Percentiles rank a stretch among this genome's conserved stretches.
Conservation (phyloP, 108 stramenopile species). For the Skeletonema marinoi region DNA sequence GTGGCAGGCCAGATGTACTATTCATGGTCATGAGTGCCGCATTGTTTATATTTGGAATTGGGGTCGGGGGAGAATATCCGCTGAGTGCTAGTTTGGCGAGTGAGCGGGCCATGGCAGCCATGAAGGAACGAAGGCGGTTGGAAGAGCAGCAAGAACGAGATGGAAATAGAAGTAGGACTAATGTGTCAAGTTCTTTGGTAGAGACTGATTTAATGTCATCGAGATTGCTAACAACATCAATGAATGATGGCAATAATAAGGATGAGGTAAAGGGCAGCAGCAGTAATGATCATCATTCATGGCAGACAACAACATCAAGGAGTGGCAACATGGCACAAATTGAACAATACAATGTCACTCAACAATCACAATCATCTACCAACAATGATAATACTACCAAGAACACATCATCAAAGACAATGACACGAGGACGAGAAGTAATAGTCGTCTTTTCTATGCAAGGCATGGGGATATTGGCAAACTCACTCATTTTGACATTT, state of each 20-base stretch:
- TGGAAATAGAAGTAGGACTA: neutral
- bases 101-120: conserved; percentile 58
- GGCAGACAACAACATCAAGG: neutral
- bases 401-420: neutral
- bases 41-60: conserved; percentile 71
- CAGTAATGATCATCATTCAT: neutral
- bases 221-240: neutral
- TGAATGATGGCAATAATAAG: neutral
- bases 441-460: conserved; percentile 78
- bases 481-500: conserved; percentile 54
- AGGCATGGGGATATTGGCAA: conserved; percentile 73
- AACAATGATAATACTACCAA: neutral
- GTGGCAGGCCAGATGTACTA: conserved; percentile 7
- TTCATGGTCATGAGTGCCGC: conserved; percentile 44
- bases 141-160: neutral
- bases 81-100: conserved; percentile 58
- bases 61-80: conserved; percentile 83
- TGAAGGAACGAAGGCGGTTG: neutral
- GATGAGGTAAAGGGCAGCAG: neutral
- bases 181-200: no score
- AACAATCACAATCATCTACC: neutral
- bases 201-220: neutral
- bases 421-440: conserved; percentile 54
- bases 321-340: neutral
- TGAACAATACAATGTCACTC: neutral